Evolutionary conservation across 169 alveolate species (phyloP).

Genomic region (Plasmodium sp.): DNA sequence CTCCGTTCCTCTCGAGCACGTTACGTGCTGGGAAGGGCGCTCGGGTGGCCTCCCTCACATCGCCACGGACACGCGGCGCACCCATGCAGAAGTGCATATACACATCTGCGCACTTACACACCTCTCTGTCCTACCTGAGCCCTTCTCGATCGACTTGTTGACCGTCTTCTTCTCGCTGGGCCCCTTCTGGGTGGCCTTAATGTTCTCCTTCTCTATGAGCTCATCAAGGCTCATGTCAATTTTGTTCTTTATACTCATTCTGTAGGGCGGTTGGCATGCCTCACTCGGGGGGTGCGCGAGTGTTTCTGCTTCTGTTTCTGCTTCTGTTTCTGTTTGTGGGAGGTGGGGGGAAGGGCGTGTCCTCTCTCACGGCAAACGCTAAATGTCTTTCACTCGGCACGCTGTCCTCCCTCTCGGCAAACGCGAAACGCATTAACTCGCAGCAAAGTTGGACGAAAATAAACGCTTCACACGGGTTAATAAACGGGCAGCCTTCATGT

Average conservation of each 20-base stretch:
- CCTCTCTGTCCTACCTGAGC: conserved; percentile 4
- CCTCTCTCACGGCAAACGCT: neutral
- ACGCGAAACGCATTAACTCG: neutral
- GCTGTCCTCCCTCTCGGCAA: neutral
- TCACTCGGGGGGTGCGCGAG: neutral
- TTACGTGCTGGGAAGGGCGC: neutral
- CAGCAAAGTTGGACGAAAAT: neutral
- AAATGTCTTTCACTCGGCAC: neutral
- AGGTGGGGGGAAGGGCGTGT: neutral
- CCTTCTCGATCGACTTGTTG: conserved; percentile 49
- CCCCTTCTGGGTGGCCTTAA: conserved; percentile 12
- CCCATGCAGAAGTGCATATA: no score
- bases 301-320: no score
- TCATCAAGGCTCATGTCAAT: conserved; percentile 70
- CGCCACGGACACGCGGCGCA: neutral
- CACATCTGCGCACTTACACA: neutral
- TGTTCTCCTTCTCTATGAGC: conserved; percentile 71
- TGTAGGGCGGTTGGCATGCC: conserved; percentile 19
- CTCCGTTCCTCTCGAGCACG: neutral
- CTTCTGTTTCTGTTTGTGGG: neutral
- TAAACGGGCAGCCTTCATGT: neutral
- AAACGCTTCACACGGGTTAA: neutral
- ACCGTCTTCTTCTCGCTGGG: conserved; percentile 31
- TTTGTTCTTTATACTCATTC: conserved; percentile 63
- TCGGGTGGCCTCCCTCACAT: neutral